These are phyloP conservation scores for Detonula confervacea DNA, from an alignment of 352 stramenopile genomes.

Conservation along the genomic window DNA sequence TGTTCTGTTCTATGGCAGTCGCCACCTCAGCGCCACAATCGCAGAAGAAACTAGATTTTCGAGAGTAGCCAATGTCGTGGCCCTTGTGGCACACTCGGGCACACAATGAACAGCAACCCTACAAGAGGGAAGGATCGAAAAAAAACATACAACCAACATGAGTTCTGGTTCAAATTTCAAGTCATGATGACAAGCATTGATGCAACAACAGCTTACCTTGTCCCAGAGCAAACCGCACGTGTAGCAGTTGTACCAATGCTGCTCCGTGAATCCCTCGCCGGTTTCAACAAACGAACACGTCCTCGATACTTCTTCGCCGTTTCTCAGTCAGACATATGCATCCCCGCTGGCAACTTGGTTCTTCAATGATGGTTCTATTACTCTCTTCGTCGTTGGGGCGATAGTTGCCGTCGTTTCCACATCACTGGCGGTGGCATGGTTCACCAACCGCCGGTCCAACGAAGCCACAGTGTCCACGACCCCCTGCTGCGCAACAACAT, in stretches of 20 bases:
- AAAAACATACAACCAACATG: not conserved
- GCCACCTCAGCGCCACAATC: slow-evolving; percentile 86
- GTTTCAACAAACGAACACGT: slow-evolving; percentile 70
- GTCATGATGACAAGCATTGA: not conserved
- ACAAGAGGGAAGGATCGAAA: not conserved
- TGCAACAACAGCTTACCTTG: slow-evolving; percentile 47
- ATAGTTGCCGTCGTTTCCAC: not conserved
- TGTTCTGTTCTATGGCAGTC: slow-evolving; percentile 52
- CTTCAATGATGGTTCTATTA: not conserved
- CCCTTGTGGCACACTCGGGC: slow-evolving; percentile 77
- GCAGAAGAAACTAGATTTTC: slow-evolving; percentile 88
- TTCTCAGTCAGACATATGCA: slow-evolving; percentile 29
- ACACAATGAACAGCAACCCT: slow-evolving; percentile 84
- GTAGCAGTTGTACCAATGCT: slow-evolving; percentile 84
- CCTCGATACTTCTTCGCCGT: slow-evolving; percentile 39
- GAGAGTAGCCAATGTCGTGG: slow-evolving; percentile 87
- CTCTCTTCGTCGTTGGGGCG: not conserved
- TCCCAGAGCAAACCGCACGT: slow-evolving; percentile 84
- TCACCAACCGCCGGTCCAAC: slow-evolving; percentile 48
- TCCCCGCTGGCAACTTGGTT: slow-evolving; percentile 4
- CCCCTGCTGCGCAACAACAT: not conserved
- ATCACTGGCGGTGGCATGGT: slow-evolving; percentile 3
- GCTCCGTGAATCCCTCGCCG: slow-evolving; percentile 71
- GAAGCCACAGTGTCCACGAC: slow-evolving; percentile 27
- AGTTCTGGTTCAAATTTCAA: not conserved